phyloP scores from a whole-genome alignment of 805 yeast species.

The Cyberlindnera petersonii region DNA sequence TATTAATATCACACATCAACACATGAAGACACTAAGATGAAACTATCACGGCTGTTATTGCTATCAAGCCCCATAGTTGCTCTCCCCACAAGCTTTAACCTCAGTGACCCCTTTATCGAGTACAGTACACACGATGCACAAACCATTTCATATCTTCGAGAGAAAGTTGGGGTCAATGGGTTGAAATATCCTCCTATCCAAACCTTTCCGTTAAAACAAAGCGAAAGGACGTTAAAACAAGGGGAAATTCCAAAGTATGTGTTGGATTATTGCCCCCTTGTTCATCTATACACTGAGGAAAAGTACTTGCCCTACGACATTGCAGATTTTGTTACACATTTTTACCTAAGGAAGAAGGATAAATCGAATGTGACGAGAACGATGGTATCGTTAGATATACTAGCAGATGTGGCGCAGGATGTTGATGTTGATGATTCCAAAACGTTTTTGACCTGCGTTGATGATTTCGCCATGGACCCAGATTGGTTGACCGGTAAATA shows the following conservation, averaged over 20 bases:
- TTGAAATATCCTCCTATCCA: constrained; percentile 35
- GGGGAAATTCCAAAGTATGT: constrained; percentile 67
- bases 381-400: constrained; percentile 30
- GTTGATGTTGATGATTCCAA: constrained; percentile 28
- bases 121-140: constrained; percentile 10
- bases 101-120: constrained; percentile 18
- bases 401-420: constrained; percentile 27
- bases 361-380: constrained; percentile 39
- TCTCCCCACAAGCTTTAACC: constrained; percentile 2
- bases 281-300: constrained; percentile 87
- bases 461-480: constrained; percentile 72
- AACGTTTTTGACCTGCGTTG: constrained; percentile 55
- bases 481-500: constrained; percentile 78
- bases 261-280: constrained; percentile 66
- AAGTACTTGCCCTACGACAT: constrained; percentile 80
- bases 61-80: not conserved
- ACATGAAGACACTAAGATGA: not conserved
- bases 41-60: not conserved
- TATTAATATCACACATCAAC: not conserved
- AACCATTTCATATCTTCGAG: constrained; percentile 7
- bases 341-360: constrained; percentile 50
- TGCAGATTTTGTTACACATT: constrained; percentile 60
- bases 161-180: constrained; percentile 2
- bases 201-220: constrained; percentile 27
- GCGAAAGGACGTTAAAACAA: constrained; percentile 36